A percentile compares a stretch with the other conserved stretches of the same genome.
phyloP scores from a whole-genome alignment of 2,329 filamentous ascomycete species.

The Lomentospora prolificans region DNA sequence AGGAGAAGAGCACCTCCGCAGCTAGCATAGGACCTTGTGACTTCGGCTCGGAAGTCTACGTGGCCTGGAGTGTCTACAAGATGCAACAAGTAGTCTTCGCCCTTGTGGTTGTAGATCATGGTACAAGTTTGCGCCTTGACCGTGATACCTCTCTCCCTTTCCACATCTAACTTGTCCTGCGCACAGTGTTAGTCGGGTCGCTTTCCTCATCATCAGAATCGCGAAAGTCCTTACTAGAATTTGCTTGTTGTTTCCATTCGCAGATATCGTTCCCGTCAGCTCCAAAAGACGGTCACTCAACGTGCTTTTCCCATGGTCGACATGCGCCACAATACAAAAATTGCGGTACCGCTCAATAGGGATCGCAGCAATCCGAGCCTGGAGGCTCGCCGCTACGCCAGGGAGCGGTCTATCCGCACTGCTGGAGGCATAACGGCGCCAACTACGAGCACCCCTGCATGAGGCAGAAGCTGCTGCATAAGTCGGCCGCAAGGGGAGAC shows the following conservation, averaged over 20 bases:
- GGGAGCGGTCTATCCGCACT: background rate
- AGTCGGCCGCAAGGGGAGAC: background rate
- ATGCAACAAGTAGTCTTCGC: constrained; percentile 84
- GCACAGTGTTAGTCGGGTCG: background rate
- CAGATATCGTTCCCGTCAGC: constrained; percentile 83
- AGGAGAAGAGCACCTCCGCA: constrained; percentile 88
- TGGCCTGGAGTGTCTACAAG: constrained; percentile 95
- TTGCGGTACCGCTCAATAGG: constrained; percentile 78
- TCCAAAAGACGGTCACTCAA: constrained; percentile 88
- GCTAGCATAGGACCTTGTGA: constrained; percentile 89
- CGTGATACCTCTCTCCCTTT: constrained; percentile 90
- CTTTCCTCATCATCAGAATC: too few species aligned
- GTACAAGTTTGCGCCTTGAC: constrained; percentile 98
- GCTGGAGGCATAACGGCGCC: background rate
- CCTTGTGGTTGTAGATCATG: constrained; percentile 86
- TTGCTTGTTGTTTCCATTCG: constrained; percentile 78
- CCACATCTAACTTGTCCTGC: constrained; percentile 86
- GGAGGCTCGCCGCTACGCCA: background rate
- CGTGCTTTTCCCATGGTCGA: constrained; percentile 97
- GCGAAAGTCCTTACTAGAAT: constrained; percentile 49
- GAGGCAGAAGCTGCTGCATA: background rate
- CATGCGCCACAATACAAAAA: constrained; percentile 97
- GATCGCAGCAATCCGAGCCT: constrained; percentile 55
- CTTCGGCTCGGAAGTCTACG: constrained; percentile 94
- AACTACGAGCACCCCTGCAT: background rate